Percentiles rank a stretch among this genome's conserved stretches.
Evolutionary conservation across 495 filamentous ascomycete genomes (phyloP).

Genomic region (Trichocladium uniseriatum): DNA sequence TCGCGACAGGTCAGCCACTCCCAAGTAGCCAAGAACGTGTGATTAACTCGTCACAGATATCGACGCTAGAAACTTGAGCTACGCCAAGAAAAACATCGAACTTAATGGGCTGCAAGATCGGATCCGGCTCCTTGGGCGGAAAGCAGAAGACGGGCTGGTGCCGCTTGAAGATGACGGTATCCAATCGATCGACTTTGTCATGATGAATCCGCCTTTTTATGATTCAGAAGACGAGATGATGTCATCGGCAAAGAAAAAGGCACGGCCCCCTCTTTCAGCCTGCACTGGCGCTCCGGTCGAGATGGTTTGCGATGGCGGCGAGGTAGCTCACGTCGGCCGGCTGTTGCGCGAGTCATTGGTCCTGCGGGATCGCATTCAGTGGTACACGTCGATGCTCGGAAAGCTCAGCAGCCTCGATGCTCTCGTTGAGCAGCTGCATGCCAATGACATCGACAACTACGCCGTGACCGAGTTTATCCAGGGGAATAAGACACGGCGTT

Average conservation of each 20-base stretch:
- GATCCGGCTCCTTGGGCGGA: slow-evolving; percentile 53
- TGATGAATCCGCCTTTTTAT: slow-evolving; percentile 97
- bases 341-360: slow-evolving; percentile 66
- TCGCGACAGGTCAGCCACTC: slow-evolving; percentile 50
- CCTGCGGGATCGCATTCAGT: slow-evolving; percentile 53
- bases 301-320: slow-evolving; percentile 82
- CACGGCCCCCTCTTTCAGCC: slow-evolving; percentile 57
- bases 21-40: slow-evolving; percentile 2
- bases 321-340: slow-evolving; percentile 65
- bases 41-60: slow-evolving; percentile 48
- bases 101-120: slow-evolving; percentile 55
- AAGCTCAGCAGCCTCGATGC: slow-evolving; percentile 62
- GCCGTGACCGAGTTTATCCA: slow-evolving; percentile 75
- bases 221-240: slow-evolving; percentile 58
- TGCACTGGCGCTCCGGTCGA: slow-evolving; percentile 78
- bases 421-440: slow-evolving; percentile 52
- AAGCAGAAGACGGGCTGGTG: slow-evolving; percentile 46
- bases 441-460: slow-evolving; percentile 59
- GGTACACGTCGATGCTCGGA: slow-evolving; percentile 91
- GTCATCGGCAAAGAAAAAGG: slow-evolving; percentile 54
- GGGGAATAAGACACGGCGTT: slow-evolving; percentile 70
- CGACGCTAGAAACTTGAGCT: slow-evolving; percentile 59
- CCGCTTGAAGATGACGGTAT: slow-evolving; percentile 47
- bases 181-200: slow-evolving; percentile 70
- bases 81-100: slow-evolving; percentile 52